Conservation (phyloP, 129 eudicot species). For the Chrysanthemum seticuspe region DNA sequence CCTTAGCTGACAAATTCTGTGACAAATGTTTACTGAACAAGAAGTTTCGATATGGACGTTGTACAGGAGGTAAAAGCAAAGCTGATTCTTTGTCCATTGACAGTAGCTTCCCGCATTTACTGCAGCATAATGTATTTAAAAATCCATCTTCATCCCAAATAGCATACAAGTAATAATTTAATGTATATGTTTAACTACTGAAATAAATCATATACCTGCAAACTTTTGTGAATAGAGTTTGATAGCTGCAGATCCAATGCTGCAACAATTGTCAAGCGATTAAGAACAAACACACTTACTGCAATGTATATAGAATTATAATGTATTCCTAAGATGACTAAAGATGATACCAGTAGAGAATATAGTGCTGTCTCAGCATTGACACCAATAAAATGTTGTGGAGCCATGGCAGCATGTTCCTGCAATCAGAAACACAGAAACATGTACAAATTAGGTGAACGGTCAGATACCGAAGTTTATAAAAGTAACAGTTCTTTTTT, state of each 20-base stretch:
- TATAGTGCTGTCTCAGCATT: constrained; percentile 50
- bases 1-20: constrained; percentile 28
- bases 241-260: constrained; percentile 81
- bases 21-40: constrained; percentile 25
- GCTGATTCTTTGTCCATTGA: constrained; percentile 77
- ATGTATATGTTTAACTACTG: constrained; percentile 5
- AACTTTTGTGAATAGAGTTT: constrained; percentile 49
- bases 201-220: constrained; percentile 56
- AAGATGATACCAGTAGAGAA: constrained; percentile 50
- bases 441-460: background rate
- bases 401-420: constrained; percentile 86
- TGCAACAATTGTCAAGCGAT: constrained; percentile 23
- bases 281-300: background rate
- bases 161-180: background rate
- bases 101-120: constrained; percentile 72
- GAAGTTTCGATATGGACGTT: constrained; percentile 53
- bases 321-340: background rate
- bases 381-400: constrained; percentile 57
- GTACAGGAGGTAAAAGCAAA: constrained; percentile 69
- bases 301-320: background rate
- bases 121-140: constrained; percentile 29
- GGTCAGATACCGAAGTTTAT: too few relatives aligned
- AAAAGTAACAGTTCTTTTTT: background rate
- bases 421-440: constrained; percentile 24
- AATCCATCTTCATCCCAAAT: background rate